Evolutionary conservation across 768 basidiomycete genomes (phyloP), one percentile per base, ranked within the genome.

Genomic region (Trametes elegans): DNA sequence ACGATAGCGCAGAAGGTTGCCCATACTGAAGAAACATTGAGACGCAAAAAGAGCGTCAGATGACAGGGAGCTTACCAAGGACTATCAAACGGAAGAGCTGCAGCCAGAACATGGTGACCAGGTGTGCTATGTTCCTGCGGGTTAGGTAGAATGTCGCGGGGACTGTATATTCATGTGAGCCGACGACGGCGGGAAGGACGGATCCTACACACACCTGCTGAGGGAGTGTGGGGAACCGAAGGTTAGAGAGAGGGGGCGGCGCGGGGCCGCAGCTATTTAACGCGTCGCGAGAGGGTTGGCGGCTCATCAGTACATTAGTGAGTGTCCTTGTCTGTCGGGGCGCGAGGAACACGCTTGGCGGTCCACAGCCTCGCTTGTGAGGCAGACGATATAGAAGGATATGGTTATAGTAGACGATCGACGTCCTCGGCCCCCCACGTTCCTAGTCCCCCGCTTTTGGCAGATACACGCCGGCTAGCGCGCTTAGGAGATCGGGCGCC

Each of bases 1-100:
- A 62, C 26, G 41, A 62, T 29, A 13, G 53, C 43, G 32, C 54
- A 56, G 43, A 58, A 44, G n/a, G 35, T 26, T 3, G 47, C 34
- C 47, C 46, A 57, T 4, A 23, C 59, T 61, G 31, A 4, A 35
- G 34, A 3, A 14, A 6, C 2, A 6, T n/a, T 6, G 10, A 31
- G 5, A 31, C 14, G 2, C 7, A 7, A 18, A 3, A 26, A 31
- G 7, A 14, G 9, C 2, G 19, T 14, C n/a, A n/a, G n/a, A n/a
- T n/a, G n/a, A n/a, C n/a, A n/a, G n/a, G n/a, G 26, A 21, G 34
- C 62, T 26, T 40, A 63, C 62, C 40, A 14, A 63, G 34, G 13
- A 32, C 31, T 21, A 48, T 51, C n/a, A 58, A 14, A 29, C 62
- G 58, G 31, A 58, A 29, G 24, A 60, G 36, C 2, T 32, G 28